These are phyloP conservation scores for Aspergillus cristatus DNA, from an alignment of 495 filamentous ascomycete genomes.

Conservation along the genomic window DNA sequence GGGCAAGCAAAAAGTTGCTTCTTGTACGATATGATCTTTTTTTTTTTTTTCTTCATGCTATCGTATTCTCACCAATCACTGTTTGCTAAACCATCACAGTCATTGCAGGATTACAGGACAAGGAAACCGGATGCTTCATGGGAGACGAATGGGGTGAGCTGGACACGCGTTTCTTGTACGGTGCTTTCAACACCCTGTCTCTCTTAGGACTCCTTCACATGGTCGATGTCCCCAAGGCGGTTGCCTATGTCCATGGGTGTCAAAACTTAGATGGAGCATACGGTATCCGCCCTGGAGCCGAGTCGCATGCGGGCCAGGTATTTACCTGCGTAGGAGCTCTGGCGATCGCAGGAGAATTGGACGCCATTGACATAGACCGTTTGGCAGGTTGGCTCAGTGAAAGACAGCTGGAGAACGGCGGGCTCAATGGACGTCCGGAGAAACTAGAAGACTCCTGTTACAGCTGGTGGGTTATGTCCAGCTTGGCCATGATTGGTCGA, in stretches of 20 bases:
- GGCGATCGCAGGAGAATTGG: conserved; percentile 69
- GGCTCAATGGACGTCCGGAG: conserved; percentile 88
- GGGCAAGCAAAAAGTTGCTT: conserved; percentile 61
- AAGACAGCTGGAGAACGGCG: conserved; percentile 76
- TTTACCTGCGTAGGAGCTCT: conserved; percentile 91
- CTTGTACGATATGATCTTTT: conserved; percentile 43
- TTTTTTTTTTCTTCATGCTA: neutral
- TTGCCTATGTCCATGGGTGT: conserved; percentile 67
- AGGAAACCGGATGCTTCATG: conserved; percentile 71
- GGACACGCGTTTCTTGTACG: conserved; percentile 90
- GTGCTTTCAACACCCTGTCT: conserved; percentile 77
- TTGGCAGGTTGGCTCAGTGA: conserved; percentile 89
- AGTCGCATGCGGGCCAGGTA: conserved; percentile 88
- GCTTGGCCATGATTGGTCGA: conserved; percentile 78
- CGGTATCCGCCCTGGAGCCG: conserved; percentile 77
- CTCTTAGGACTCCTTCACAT: conserved; percentile 61
- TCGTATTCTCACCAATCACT: no score
- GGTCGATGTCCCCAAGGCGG: conserved; percentile 70
- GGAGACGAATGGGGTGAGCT: conserved; percentile 95
- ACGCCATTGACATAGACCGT: conserved; percentile 73
- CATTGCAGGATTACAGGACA: conserved; percentile 74
- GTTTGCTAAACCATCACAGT: conserved; percentile 41
- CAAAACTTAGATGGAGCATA: conserved; percentile 91
- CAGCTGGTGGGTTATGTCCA: conserved; percentile 94
- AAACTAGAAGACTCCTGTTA: conserved; percentile 97